Conservation (phyloP, 2,329 filamentous ascomycete species). For the Coniella lustricola region DNA sequence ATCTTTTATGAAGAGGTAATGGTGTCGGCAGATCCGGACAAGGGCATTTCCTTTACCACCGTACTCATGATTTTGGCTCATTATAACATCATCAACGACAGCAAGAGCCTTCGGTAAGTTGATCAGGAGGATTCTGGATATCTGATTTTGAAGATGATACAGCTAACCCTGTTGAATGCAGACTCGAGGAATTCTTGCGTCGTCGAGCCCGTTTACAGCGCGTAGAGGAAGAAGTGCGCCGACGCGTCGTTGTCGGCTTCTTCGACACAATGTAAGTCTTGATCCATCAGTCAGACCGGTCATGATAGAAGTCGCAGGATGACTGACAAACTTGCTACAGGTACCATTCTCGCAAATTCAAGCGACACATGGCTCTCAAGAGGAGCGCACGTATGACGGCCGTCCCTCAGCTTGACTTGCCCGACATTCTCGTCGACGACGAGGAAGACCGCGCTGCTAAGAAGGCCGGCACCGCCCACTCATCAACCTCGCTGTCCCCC, state of each 20-base stretch:
- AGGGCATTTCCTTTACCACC: conserved; percentile 84
- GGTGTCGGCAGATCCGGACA: conserved; percentile 82
- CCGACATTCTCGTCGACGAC: conserved; percentile 85
- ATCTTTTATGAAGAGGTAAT: conserved; percentile 97
- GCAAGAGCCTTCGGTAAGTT: conserved; percentile 75
- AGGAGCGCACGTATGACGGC: conserved; percentile 68
- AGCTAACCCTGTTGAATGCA: conserved; percentile 31
- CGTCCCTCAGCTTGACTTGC: conserved; percentile 73
- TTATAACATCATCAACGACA: conserved; percentile 98
- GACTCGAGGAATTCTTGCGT: conserved; percentile 88
- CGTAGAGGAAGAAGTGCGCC: conserved; percentile 88
- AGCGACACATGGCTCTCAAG: conserved; percentile 65
- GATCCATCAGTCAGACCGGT: not conserved
- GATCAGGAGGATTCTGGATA: not conserved
- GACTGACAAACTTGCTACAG: conserved; percentile 27
- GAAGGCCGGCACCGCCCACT: conserved; percentile 5
- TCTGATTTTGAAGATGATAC: not conserved
- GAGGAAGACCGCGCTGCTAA: conserved; percentile 44
- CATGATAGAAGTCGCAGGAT: not conserved
- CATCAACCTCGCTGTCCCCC: conserved; percentile 11
- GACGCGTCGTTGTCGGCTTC: conserved; percentile 86
- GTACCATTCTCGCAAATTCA: conserved; percentile 79
- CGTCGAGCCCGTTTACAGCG: conserved; percentile 84
- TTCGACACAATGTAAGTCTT: conserved; percentile 77
- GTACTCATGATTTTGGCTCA: conserved; percentile 94